phyloP scores from a whole-genome alignment of 2,329 filamentous ascomycete genomes.

The Aspergillus pseudoglaucus region DNA sequence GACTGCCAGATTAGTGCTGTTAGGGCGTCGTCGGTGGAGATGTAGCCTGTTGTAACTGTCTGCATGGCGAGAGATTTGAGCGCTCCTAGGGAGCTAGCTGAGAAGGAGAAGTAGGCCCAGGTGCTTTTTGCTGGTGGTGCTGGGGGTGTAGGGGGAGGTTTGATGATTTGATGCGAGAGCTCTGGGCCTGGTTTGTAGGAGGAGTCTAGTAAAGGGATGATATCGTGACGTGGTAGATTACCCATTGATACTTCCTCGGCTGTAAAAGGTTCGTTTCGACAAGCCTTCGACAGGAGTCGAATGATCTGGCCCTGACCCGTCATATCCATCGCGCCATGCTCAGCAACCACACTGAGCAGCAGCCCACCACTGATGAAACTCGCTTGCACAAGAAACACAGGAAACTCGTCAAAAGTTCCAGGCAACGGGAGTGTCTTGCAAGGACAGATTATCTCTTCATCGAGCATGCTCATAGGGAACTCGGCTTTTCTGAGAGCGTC shows the following conservation, averaged over 20 bases:
- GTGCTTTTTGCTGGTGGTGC: conserved; percentile 26
- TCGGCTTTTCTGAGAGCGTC: conserved; percentile 28
- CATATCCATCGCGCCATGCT: conserved; percentile 49
- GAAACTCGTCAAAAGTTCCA: conserved; percentile 2
- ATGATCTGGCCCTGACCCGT: conserved; percentile 45
- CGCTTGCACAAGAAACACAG: conserved; percentile 7
- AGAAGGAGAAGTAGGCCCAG: conserved; percentile 46
- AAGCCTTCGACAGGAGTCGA: conserved; percentile 45
- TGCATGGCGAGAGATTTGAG: conserved; percentile 37
- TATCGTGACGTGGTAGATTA: conserved; percentile 34
- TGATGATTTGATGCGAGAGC: neutral
- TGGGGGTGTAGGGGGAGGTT: neutral
- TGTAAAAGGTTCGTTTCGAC: conserved; percentile 40
- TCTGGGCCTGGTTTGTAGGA: conserved; percentile 3
- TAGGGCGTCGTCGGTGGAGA: conserved; percentile 52
- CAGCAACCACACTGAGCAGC: conserved; percentile 43
- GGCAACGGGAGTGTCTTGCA: conserved; percentile 34
- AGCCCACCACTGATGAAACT: conserved; percentile 36
- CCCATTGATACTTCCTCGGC: conserved; percentile 38
- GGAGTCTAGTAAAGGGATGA: conserved; percentile 38
- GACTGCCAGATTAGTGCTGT: conserved; percentile 48
- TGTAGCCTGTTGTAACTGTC: conserved; percentile 19
- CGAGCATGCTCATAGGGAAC: conserved; percentile 46
- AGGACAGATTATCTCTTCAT: conserved; percentile 40
- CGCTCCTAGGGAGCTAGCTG: conserved; percentile 24